Conservation (phyloP, 345 rosid genomes). For the Melaleuca quinquenervia region DNA sequence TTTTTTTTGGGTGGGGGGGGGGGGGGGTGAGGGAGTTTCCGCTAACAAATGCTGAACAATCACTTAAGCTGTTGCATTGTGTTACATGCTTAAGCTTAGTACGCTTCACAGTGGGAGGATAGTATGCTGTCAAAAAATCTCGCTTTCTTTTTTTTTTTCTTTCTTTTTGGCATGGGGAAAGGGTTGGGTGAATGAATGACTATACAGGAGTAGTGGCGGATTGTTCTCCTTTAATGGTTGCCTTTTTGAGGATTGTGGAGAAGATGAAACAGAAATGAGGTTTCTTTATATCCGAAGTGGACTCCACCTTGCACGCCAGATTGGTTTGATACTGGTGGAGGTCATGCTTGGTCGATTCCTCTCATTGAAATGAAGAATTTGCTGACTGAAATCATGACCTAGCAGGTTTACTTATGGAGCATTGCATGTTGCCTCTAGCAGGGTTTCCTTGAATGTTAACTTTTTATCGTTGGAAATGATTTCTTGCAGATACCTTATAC, state of each 20-base stretch:
- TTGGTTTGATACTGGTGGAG: background rate
- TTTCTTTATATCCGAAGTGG: background rate
- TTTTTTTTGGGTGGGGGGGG: too few relatives aligned
- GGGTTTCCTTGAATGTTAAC: background rate
- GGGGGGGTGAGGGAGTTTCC: background rate
- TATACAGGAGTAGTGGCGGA: background rate
- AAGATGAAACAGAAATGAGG: background rate
- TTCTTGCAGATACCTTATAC: conserved; percentile 49
- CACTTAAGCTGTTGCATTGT: background rate
- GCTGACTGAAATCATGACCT: background rate
- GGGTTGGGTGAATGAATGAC: background rate
- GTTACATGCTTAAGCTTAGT: background rate
- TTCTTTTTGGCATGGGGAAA: background rate
- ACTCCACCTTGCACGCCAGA: background rate
- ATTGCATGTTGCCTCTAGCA: background rate
- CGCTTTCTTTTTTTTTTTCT: background rate
- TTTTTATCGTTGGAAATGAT: background rate
- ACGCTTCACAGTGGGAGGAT: background rate
- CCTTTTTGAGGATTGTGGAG: background rate
- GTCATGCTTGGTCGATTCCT: background rate
- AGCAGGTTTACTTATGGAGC: background rate
- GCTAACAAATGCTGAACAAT: background rate
- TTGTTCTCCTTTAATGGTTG: background rate
- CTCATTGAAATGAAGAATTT: background rate
- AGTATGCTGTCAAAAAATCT: background rate